Percentiles rank a stretch among this genome's conserved stretches.
Evolutionary conservation across 495 filamentous ascomycete species (phyloP).

Genomic region (Aspergillus leporis): DNA sequence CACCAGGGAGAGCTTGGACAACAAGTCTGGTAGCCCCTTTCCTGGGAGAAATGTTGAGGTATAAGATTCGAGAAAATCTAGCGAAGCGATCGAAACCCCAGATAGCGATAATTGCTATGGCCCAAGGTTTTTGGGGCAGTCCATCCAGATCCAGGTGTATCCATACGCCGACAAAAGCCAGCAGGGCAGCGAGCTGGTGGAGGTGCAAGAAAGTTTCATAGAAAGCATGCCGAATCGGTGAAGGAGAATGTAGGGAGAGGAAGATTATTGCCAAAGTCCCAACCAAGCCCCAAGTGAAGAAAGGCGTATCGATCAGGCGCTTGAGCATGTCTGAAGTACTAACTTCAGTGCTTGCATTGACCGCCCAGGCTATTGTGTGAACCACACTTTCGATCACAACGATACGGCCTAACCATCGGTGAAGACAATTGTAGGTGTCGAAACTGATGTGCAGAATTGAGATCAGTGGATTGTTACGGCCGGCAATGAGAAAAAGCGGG

Average conservation of each 20-base stretch:
- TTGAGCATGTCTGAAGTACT: constrained; percentile 54
- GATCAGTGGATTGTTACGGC: constrained; percentile 93
- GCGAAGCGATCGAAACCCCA: constrained; percentile 66
- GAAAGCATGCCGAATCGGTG: constrained; percentile 80
- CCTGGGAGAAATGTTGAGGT: constrained; percentile 57
- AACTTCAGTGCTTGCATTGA: constrained; percentile 48
- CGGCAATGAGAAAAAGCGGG: constrained; percentile 83
- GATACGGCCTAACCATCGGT: constrained; percentile 93
- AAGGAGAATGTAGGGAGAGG: constrained; percentile 70
- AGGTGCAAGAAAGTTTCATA: constrained; percentile 84
- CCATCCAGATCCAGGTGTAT: constrained; percentile 64
- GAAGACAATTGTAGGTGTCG: constrained; percentile 93
- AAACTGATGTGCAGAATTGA: constrained; percentile 80
- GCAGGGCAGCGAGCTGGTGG: constrained; percentile 68
- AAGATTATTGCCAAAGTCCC: constrained; percentile 59
- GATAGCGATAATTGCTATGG: constrained; percentile 58
- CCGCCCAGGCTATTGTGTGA: constrained; percentile 71
- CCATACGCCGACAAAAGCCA: constrained; percentile 67
- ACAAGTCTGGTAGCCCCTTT: constrained; percentile 42
- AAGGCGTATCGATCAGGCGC: constrained; percentile 60
- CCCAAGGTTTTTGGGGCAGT: constrained; percentile 62
- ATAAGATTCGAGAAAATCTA: constrained; percentile 54
- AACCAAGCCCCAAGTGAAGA: constrained; percentile 54
- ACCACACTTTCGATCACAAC: constrained; percentile 73
- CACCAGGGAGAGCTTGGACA: constrained; percentile 54